Conservation (phyloP, 2,329 filamentous ascomycete genomes). For the Seiridium cupressi region DNA sequence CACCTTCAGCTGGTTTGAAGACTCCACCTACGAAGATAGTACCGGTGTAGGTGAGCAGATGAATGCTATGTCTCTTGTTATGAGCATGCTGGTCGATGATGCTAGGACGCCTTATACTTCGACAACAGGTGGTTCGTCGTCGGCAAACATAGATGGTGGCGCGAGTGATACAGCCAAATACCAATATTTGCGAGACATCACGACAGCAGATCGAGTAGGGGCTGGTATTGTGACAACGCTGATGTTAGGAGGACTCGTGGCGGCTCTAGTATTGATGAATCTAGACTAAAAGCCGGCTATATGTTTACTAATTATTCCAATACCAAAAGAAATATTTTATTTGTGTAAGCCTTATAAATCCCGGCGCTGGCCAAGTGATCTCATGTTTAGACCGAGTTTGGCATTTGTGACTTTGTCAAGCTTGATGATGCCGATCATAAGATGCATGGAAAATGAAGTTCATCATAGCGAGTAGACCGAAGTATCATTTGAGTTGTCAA, state of each 20-base stretch:
- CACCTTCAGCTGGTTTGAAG: constrained; percentile 49
- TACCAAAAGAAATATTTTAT: no score
- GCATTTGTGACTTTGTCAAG: no score
- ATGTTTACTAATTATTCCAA: no score
- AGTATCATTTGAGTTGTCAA: no score
- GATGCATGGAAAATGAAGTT: no score
- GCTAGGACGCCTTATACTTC: constrained; percentile 17
- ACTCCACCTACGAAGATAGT: constrained; percentile 44
- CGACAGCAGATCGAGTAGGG: constrained; percentile 25
- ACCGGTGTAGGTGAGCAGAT: constrained; percentile 55
- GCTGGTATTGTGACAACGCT: constrained; percentile 24
- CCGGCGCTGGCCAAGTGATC: no score
- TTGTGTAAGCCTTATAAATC: no score
- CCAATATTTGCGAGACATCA: constrained; percentile 18
- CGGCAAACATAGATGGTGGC: constrained; percentile 22
- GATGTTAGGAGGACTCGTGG: constrained; percentile 10
- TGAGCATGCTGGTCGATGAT: constrained; percentile 36
- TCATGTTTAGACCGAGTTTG: no score
- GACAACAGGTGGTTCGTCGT: constrained; percentile 22
- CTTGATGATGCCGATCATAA: no score
- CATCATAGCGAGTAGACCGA: no score
- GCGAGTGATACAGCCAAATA: constrained; percentile 18
- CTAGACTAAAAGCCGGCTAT: not conserved
- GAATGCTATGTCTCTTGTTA: constrained; percentile 50
- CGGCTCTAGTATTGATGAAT: not conserved